phyloP scores from a whole-genome alignment of 228 moss, liverwort and hornwort genomes.

The Sphagnum fallax region DNA sequence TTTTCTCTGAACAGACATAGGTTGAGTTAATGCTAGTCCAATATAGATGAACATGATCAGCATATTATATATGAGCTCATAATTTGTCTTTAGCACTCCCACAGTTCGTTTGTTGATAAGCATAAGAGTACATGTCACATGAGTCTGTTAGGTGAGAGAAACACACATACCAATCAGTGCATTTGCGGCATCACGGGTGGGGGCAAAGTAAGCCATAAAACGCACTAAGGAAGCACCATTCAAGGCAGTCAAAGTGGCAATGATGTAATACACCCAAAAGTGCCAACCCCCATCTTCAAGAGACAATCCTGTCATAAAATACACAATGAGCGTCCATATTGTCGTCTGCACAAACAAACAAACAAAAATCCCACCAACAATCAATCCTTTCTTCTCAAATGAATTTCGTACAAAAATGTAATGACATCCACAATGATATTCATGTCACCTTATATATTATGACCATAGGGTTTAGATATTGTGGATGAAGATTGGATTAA shows the following conservation, averaged over 20 bases:
- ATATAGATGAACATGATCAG: too few species aligned
- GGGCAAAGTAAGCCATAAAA: conserved; percentile 56
- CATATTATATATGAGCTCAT: too few species aligned
- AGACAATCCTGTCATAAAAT: conserved; percentile 60
- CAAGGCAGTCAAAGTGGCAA: conserved; percentile 46
- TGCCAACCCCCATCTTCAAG: conserved; percentile 67
- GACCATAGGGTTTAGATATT: too few species aligned
- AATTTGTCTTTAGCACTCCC: too few species aligned
- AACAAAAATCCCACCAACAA: background rate
- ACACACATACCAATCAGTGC: conserved; percentile 38
- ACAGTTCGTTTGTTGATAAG: background rate
- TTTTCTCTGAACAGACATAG: too few species aligned
- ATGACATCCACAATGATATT: too few species aligned
- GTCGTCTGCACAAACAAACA: conserved; percentile 53
- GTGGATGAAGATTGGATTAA: too few species aligned
- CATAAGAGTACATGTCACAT: background rate
- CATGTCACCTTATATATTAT: too few species aligned
- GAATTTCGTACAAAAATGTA: too few species aligned
- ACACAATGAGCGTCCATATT: conserved; percentile 55
- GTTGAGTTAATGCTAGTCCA: too few species aligned
- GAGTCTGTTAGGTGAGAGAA: background rate
- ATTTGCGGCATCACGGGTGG: conserved; percentile 66
- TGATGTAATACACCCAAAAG: conserved; percentile 72
- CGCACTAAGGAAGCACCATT: conserved; percentile 84
- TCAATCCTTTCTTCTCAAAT: conserved; percentile 1